These are phyloP conservation scores for Haplosporangium sp. DNA, from an alignment of 371 early-diverging fungal species.

Conservation along the genomic window DNA sequence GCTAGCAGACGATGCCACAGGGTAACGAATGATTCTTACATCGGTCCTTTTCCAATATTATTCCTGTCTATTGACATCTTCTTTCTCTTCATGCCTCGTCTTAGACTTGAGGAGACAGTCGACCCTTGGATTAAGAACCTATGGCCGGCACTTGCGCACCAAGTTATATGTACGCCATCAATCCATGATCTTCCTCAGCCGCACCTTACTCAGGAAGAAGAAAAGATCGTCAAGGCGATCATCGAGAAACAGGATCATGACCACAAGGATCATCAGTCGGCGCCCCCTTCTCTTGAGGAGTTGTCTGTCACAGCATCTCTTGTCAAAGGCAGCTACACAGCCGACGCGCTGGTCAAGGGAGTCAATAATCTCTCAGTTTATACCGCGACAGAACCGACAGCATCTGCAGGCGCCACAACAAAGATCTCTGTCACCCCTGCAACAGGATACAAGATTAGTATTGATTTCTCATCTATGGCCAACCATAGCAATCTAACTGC, in stretches of 20 bases:
- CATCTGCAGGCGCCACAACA: neutral
- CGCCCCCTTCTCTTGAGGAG: neutral
- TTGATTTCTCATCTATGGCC: slow-evolving; percentile 67
- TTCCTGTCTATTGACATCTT: neutral
- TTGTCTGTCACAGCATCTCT: neutral
- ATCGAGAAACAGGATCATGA: slow-evolving; percentile 25
- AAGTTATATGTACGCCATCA: slow-evolving; percentile 22
- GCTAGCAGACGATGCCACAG: slow-evolving; percentile 92
- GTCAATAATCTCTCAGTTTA: slow-evolving; percentile 17
- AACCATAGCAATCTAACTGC: slow-evolving; percentile 70
- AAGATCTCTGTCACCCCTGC: slow-evolving; percentile 2
- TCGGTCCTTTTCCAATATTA: neutral
- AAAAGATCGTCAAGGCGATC: slow-evolving; percentile 25
- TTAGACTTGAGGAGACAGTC: slow-evolving; percentile 82
- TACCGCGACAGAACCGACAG: no score
- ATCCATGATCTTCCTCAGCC: slow-evolving; percentile 48
- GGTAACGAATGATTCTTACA: no score
- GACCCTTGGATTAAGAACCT: slow-evolving; percentile 93
- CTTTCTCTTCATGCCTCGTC: neutral
- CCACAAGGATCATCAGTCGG: slow-evolving; percentile 9
- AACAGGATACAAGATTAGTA: slow-evolving; percentile 50
- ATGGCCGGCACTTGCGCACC: slow-evolving; percentile 78
- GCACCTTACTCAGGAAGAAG: slow-evolving; percentile 30
- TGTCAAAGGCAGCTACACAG: neutral
- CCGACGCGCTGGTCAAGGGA: neutral